A percentile compares a stretch with the other conserved stretches of the same genome.
These are phyloP conservation scores for Termitomyces sp. DNA, from an alignment of 768 basidiomycete genomes.

Conservation along the genomic window DNA sequence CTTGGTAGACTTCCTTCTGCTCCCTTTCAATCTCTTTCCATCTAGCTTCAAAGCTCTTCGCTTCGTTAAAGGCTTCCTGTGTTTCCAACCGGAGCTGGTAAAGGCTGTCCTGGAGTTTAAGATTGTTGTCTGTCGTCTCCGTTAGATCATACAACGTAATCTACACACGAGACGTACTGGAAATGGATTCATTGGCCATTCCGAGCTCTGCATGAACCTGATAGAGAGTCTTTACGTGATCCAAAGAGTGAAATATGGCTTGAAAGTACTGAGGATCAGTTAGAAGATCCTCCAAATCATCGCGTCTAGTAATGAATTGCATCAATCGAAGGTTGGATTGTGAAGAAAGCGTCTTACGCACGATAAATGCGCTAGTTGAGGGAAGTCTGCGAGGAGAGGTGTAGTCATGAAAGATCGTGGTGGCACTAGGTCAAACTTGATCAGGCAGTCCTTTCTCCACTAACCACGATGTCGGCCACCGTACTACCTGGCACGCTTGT, in stretches of 20 bases:
- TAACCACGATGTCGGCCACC: slow-evolving; percentile 42
- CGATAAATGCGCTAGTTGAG: slow-evolving; percentile 71
- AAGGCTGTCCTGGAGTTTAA: slow-evolving; percentile 69
- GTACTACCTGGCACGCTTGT: slow-evolving; percentile 82
- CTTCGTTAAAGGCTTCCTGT: slow-evolving; percentile 82
- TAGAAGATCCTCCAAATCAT: slow-evolving; percentile 88
- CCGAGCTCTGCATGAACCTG: slow-evolving; percentile 74
- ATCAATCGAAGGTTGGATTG: slow-evolving; percentile 1
- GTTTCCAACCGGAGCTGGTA: slow-evolving; percentile 78
- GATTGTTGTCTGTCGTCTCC: slow-evolving; percentile 55
- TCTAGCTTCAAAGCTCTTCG: slow-evolving; percentile 70
- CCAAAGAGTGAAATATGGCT: slow-evolving; percentile 77
- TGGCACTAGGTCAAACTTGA: not conserved
- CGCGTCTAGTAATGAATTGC: slow-evolving; percentile 45
- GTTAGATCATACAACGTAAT: slow-evolving; percentile 3
- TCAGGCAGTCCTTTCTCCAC: slow-evolving; percentile 10
- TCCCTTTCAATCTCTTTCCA: slow-evolving; percentile 89
- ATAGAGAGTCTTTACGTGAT: slow-evolving; percentile 69
- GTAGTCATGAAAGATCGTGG: slow-evolving; percentile 30
- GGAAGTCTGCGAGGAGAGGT: slow-evolving; percentile 55
- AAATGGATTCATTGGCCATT: slow-evolving; percentile 80
- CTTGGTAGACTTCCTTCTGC: slow-evolving; percentile 87
- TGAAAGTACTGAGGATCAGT: slow-evolving; percentile 82
- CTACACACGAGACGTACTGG: slow-evolving; percentile 48
- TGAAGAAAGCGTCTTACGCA: slow-evolving; percentile 28